Base-by-base conservation (phyloP, 2,329 filamentous ascomycete species). In the Ustulina deusta region DNA sequence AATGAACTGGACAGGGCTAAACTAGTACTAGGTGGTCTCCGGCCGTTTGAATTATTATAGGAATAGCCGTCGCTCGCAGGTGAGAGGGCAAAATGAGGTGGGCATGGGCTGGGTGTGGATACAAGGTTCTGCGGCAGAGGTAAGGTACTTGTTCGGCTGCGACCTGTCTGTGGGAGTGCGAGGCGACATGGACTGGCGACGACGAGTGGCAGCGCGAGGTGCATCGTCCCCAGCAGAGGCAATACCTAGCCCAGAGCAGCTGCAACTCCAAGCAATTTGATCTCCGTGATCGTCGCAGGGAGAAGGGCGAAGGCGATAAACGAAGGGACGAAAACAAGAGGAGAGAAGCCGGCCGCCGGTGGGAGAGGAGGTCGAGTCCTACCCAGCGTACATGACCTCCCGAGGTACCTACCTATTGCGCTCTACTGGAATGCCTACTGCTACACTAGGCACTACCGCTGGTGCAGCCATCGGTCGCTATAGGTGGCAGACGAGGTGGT, bases 21-120 rank as follows among this genome's bases (percentile, higher is more conserved):
- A 61, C 69, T 54, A 71, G 73, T 40, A 54, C 10, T 54, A 54
- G 49, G 42, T 32, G 22, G 61, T 52, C 48, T 49, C 51, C 57
- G 57, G 54, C 59, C 60, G 65, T 61, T 60, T 52, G 61, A 68
- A 58, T 65, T 65, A 65, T 65, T 63, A 66, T 67, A 69, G 60
- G 34, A 66, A 40, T 49, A 61, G 42, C 63, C 71, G 66, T 72
- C 69, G 65, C 71, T 72, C 73, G 73, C 70, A 71, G 72, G 69
- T 62, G 48, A 52, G 51, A 61, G 56, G 54, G 55, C 59, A 54
- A 62, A 62, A 56, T 38, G 44, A 13, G 17, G 60, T 56, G 61
- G 60, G 51, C 46, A 61, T 29, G 46, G 40, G 32, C 40, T 6
- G 27, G 7, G 36, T 61, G 58, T 49, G 49, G 40, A 42, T 63